phyloP scores from a whole-genome alignment of 2,329 filamentous ascomycete genomes.

The Verticillium nonalfalfae region DNA sequence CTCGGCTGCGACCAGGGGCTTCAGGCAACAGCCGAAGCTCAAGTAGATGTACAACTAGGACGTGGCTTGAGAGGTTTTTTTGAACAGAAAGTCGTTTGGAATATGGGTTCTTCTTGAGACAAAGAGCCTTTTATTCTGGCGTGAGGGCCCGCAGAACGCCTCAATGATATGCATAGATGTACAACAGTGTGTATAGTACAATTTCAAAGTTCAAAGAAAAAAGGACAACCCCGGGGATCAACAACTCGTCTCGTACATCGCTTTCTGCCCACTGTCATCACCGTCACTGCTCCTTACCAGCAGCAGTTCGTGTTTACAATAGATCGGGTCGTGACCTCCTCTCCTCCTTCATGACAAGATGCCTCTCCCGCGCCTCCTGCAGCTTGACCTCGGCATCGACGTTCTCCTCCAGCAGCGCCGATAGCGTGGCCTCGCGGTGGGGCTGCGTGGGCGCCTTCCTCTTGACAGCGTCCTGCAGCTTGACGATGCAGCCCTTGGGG shows the following conservation, averaged over 20 bases:
- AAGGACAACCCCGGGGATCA: neutral
- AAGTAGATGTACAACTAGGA: constrained; percentile 13
- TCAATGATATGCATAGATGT: constrained; percentile 13
- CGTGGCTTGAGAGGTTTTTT: too few species aligned
- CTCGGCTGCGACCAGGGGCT: constrained; percentile 37
- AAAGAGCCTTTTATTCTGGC: neutral
- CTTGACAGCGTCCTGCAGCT: constrained; percentile 86
- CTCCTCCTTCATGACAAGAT: constrained; percentile 46
- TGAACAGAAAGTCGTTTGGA: neutral
- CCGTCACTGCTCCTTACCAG: constrained; percentile 5
- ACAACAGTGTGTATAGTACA: constrained; percentile 31
- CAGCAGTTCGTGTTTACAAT: constrained; percentile 4
- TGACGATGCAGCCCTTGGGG: constrained; percentile 79
- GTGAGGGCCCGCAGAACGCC: constrained; percentile 3
- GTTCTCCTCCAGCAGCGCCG: constrained; percentile 38
- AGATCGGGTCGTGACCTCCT: constrained; percentile 7
- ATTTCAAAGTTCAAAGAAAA: neutral
- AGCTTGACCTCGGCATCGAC: constrained; percentile 37
- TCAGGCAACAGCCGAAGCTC: constrained; percentile 37
- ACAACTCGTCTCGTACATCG: neutral
- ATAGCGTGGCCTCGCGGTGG: constrained; percentile 39
- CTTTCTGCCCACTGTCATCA: neutral
- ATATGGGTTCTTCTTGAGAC: neutral
- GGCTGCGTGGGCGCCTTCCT: constrained; percentile 54
- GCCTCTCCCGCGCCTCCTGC: constrained; percentile 40